phyloP scores from a whole-genome alignment of 805 yeast genomes.

The Candida pseudofarinosa region DNA sequence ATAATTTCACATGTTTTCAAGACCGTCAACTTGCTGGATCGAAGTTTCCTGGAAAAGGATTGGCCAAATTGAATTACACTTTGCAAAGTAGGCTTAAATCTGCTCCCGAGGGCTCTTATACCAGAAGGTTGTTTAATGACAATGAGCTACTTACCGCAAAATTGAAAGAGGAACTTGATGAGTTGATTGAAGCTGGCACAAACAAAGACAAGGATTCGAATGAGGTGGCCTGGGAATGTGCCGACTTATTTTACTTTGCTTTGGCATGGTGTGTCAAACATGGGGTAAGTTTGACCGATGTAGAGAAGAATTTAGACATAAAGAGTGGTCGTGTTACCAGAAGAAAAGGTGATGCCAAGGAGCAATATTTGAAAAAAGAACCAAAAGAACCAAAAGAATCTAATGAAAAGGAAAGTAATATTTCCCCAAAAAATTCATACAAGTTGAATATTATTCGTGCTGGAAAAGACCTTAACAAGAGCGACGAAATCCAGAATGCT shows the following conservation, averaged over 20 bases:
- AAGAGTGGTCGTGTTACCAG: conserved; percentile 86
- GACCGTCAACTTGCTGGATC: conserved; percentile 31
- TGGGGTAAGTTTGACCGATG: conserved; percentile 76
- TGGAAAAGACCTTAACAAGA: conserved; percentile 30
- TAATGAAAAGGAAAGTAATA: conserved; percentile 9
- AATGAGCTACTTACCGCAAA: conserved; percentile 73
- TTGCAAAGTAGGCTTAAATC: conserved; percentile 54
- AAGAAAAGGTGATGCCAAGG: conserved; percentile 94
- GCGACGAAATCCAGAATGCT: conserved; percentile 51
- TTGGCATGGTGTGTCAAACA: conserved; percentile 54
- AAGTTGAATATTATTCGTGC: conserved; percentile 49
- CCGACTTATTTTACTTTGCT: conserved; percentile 70
- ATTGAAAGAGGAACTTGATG: conserved; percentile 95
- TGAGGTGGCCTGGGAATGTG: conserved; percentile 93
- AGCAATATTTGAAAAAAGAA: conserved; percentile 52
- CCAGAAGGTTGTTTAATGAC: conserved; percentile 82
- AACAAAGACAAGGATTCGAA: conserved; percentile 18
- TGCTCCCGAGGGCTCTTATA: conserved; percentile 94
- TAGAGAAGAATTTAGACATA: conserved; percentile 78
- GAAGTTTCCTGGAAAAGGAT: conserved; percentile 57
- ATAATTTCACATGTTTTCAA: conserved; percentile 67
- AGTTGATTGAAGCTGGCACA: conserved; percentile 74
- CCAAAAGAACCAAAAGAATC: conserved; percentile 2
- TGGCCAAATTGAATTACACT: conserved; percentile 63
- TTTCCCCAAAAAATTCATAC: conserved; percentile 26